A percentile compares a stretch with the other conserved stretches of the same genome.
These are phyloP conservation scores for Colletotrichum karsti DNA, from an alignment of 2,329 filamentous ascomycete species.

Conservation along the genomic window DNA sequence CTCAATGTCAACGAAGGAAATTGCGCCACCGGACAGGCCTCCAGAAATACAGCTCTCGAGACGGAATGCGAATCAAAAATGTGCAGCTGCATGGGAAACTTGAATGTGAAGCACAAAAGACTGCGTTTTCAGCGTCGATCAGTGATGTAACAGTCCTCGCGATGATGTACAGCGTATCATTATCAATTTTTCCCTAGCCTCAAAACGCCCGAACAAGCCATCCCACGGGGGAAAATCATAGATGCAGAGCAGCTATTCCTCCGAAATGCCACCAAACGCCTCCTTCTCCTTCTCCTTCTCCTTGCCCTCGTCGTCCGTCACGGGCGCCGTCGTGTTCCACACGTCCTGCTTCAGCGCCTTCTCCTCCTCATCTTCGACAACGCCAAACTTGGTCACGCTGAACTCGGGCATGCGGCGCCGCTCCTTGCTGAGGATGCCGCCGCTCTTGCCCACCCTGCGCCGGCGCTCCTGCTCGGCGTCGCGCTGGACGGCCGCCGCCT, in stretches of 20 bases:
- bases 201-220: slow-evolving; percentile 23
- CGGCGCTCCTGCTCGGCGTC: slow-evolving; percentile 59
- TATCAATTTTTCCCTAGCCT: slow-evolving; percentile 24
- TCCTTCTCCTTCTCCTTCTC: slow-evolving; percentile 14
- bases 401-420: slow-evolving; percentile 58
- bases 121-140: not conserved
- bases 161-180: slow-evolving; percentile 24
- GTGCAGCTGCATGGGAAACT: rapidly evolving
- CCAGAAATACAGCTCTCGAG: too few relatives aligned
- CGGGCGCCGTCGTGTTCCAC: slow-evolving; percentile 29
- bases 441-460: slow-evolving; percentile 35
- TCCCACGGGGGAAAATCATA: not conserved
- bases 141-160: not conserved
- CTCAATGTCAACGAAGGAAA: too few relatives aligned
- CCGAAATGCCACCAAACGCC: slow-evolving; percentile 25
- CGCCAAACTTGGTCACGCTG: slow-evolving; percentile 64
- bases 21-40: too few relatives aligned
- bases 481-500: slow-evolving; percentile 59
- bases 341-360: slow-evolving; percentile 30
- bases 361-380: slow-evolving; percentile 55
- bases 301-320: not conserved
- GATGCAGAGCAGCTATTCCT: slow-evolving; percentile 13
- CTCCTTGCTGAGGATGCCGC: slow-evolving; percentile 32
- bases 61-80: rapidly evolving
- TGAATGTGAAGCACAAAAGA: not conserved